A percentile compares a stretch with the other conserved stretches of the same genome.
Conservation (phyloP, 495 filamentous ascomycete species). For the Aspergillus homomorphus region DNA sequence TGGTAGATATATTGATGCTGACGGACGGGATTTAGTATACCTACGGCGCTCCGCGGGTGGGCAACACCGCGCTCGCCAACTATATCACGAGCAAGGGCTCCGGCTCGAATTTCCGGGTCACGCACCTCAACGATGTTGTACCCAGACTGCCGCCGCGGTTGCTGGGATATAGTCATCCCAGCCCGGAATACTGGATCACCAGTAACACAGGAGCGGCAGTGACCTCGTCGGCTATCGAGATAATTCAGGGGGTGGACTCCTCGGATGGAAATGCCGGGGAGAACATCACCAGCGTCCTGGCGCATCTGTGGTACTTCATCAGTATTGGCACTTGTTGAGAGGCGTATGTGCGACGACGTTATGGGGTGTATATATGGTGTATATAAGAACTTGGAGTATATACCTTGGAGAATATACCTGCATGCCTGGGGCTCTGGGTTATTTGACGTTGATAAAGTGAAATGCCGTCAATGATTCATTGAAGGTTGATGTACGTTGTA, state of each 20-base stretch:
- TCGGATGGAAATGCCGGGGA: conserved; percentile 39
- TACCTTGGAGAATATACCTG: too few species aligned
- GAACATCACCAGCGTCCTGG: conserved; percentile 11
- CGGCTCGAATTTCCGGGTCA: conserved; percentile 55
- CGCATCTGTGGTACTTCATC: conserved; percentile 47
- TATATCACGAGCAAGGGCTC: conserved; percentile 51
- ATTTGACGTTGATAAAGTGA: too few species aligned
- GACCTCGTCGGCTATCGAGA: conserved; percentile 40
- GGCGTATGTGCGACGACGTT: neutral
- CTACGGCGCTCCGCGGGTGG: conserved; percentile 67
- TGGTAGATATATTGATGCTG: neutral
- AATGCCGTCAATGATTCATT: too few species aligned
- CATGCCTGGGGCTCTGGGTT: too few species aligned
- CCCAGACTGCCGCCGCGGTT: conserved; percentile 57
- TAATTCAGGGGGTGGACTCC: conserved; percentile 36
- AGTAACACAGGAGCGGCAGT: conserved; percentile 36
- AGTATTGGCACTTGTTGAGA: conserved; percentile 21
- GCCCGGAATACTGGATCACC: conserved; percentile 66
- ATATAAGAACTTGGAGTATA: neutral
- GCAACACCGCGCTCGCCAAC: conserved; percentile 52
- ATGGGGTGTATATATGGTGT: neutral
- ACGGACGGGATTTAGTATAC: conserved; percentile 47
- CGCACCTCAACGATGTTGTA: conserved; percentile 65
- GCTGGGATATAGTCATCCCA: conserved; percentile 58
- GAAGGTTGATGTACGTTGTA: too few species aligned